phyloP scores from a whole-genome alignment of 306 rosid genomes.

The Pachyrhizus erosus region DNA sequence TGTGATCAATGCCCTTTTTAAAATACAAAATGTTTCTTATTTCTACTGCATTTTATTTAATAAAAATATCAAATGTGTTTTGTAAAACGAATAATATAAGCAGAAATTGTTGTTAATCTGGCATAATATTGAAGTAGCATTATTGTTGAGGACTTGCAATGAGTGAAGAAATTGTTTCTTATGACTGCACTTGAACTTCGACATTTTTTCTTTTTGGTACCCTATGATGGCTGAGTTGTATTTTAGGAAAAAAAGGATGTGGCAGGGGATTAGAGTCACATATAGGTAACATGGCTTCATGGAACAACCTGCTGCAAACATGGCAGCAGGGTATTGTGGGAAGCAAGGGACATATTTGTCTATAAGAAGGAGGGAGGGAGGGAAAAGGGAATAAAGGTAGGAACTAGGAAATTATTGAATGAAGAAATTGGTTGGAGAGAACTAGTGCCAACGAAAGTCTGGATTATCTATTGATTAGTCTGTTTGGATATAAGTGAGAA shows the following conservation, averaged over 20 bases:
- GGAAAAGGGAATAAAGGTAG: not conserved
- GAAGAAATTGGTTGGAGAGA: too few species aligned
- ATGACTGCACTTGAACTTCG: not conserved
- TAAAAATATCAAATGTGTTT: not conserved
- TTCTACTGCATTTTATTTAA: not conserved
- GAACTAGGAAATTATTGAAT: not conserved
- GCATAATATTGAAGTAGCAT: not conserved
- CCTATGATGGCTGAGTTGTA: too few species aligned
- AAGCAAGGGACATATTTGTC: not conserved
- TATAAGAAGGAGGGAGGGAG: not conserved
- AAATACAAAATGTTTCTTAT: not conserved
- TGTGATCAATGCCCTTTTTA: not conserved
- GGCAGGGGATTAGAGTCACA: not conserved
- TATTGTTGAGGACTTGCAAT: not conserved
- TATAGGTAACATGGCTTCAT: not conserved
- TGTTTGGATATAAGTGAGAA: too few species aligned
- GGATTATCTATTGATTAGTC: too few species aligned
- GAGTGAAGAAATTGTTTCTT: not conserved
- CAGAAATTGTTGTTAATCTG: not conserved
- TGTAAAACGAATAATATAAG: not conserved
- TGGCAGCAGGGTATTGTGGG: not conserved
- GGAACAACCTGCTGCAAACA: not conserved
- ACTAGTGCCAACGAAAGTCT: too few species aligned
- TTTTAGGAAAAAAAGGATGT: not conserved
- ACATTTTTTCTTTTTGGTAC: not conserved